These are phyloP conservation scores for Tricharina praecox DNA, from an alignment of 495 filamentous ascomycete genomes.

Conservation along the genomic window DNA sequence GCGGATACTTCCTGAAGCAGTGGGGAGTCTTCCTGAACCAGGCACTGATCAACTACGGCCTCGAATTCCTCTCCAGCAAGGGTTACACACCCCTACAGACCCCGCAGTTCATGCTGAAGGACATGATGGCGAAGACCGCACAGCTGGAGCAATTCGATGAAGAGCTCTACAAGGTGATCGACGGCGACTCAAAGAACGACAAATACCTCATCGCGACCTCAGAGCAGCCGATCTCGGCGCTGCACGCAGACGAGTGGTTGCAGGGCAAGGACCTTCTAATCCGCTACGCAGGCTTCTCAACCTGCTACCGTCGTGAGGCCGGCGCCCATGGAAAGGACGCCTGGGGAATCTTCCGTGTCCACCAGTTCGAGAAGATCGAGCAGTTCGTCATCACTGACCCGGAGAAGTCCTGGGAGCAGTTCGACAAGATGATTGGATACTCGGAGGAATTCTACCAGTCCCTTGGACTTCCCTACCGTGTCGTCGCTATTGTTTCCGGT, in stretches of 20 bases:
- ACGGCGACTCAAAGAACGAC: slow-evolving; percentile 67
- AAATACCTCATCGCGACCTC: slow-evolving; percentile 97
- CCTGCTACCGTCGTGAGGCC: slow-evolving; percentile 89
- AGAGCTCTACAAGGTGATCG: slow-evolving; percentile 89
- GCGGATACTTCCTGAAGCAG: slow-evolving; percentile 77
- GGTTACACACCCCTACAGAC: slow-evolving; percentile 79
- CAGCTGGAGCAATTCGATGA: slow-evolving; percentile 96
- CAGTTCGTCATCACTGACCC: slow-evolving; percentile 91
- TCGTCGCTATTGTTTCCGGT: slow-evolving; percentile 86
- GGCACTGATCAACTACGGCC: slow-evolving; percentile 81
- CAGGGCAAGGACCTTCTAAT: slow-evolving; percentile 69
- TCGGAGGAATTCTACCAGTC: slow-evolving; percentile 92
- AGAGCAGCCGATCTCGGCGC: slow-evolving; percentile 82
- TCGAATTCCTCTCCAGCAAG: slow-evolving; percentile 64
- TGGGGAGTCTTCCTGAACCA: slow-evolving; percentile 90
- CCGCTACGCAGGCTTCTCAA: slow-evolving; percentile 78
- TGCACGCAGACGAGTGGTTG: slow-evolving; percentile 90
- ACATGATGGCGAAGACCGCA: slow-evolving; percentile 97
- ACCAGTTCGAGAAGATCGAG: slow-evolving; percentile 96
- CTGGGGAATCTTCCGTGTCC: slow-evolving; percentile 95
- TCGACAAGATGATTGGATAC: slow-evolving; percentile 76
- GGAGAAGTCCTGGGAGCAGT: slow-evolving; percentile 84
- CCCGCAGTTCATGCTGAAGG: slow-evolving; percentile 88
- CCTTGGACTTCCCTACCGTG: slow-evolving; percentile 69
- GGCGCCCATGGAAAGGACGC: slow-evolving; percentile 85